Evolutionary conservation across 2,329 filamentous ascomycete genomes (phyloP), one percentile per base, ranked within the genome.

Genomic region (Coniochaeta sp.): DNA sequence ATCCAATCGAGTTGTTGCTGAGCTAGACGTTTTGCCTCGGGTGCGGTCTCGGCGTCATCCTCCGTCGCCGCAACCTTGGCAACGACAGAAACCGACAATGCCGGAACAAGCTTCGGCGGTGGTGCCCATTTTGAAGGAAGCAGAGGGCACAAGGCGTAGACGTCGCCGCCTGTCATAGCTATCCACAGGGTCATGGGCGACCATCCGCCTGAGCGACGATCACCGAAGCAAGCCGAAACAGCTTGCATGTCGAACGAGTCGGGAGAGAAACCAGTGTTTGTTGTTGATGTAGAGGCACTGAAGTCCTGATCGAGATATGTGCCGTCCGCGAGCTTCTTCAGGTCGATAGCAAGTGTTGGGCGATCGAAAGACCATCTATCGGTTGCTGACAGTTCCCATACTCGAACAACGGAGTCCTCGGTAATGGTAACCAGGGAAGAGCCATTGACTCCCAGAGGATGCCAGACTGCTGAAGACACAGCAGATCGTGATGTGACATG

Each of bases 101-200:
- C 92, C 2, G 92, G 89, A 16, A 96, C 85, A 34, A 95, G 79
- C 0, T 89, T 89, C 1, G 87, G 82, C 16, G 89, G 87, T 26
- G 89, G 87, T 26, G 90, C 86, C 92, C 93, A 98, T 67, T 89
- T 91, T 58, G 87, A 86, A 0, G 95, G 95, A 34, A 99, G 79
- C 44, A 99, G 80, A 1, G 95, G 95, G 70, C 93, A 97, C 9
- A 99, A 78, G 1, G 93, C 93, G 70, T 99, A 99, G 6, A 98
- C 83, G 69, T 97, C 93, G 3, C 95, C 95, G 62, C 91, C 89
- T 40, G 86, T 86, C 89, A 97, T 99, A n/a, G 93, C 92, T 58
- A 98, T 79, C 91, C 93, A 99, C 12, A 99, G 80, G 0, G 95
- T 98, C 90, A 97, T 97, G 11, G 93, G 86, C 8, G 92, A 90